Evolutionary conservation across 192 early-diverging fungal genomes (phyloP), one percentile per base, ranked within the genome.

Genomic region (Backusella westeae): DNA sequence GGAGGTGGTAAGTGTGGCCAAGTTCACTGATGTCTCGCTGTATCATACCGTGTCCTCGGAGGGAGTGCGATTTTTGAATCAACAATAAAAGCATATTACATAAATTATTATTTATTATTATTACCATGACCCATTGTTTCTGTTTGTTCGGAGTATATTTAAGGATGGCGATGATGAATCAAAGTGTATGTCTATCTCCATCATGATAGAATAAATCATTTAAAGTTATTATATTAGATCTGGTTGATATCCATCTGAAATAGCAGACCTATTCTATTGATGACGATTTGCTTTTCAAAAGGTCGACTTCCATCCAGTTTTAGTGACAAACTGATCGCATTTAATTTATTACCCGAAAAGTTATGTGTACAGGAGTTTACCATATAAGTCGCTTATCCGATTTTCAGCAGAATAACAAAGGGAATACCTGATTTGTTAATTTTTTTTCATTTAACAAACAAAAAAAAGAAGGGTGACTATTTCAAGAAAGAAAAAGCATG

Each of bases 1-100:
- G 8, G 66, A 74, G 0, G 78, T 80, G 8, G 78, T 80, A 17
- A 76, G 74, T 44, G 78, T 80, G 14, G 78, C 78, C 34, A 80
- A 80, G 29, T 80, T 80, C 39, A 49, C 70, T 6, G 44, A 80
- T 14, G 74, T 80, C 21, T 21, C n/a, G 17, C 26, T 80, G 1
- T 34, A 76, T 46, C 53, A 69, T 34, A 67, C 69, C 59, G 39
- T 26, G 42, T 67, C 52, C 21, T 32, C 23, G 9, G 42, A 23
- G 7, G 32, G 29, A n/a, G 6, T 42, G 44, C 74, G 59, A 66
- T 59, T 74, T 14, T 29, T 66, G 26, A 34, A 74, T 19, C 73
- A 74, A 44, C 42, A 67, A 67, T 67, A 67, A 67, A 52, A 59
- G 53, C n/a, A 6, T 39, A 49, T n/a, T 49, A n/a, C 46, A 49